Percentiles rank a stretch among this genome's conserved stretches.
Evolutionary conservation across 345 rosid species (phyloP).

Genomic region (Corymbia maculata): DNA sequence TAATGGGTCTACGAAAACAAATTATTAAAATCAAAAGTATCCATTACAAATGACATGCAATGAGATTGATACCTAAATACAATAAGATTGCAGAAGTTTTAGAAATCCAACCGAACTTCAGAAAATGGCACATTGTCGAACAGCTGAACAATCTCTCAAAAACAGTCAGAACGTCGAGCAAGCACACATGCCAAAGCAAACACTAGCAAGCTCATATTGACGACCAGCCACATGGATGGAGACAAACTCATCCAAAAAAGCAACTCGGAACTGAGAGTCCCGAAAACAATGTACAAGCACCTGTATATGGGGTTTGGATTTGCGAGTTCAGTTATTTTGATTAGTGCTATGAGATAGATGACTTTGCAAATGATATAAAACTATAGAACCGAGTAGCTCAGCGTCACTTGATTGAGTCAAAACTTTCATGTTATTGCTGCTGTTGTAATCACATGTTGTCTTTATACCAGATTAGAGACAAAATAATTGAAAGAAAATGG

Average conservation of each 20-base stretch:
- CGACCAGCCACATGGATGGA: rapidly evolving
- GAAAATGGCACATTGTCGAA: background rate
- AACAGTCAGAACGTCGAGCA: background rate
- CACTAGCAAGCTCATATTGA: background rate
- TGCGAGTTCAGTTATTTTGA: rapidly evolving
- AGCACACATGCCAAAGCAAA: background rate
- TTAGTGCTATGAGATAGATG: background rate
- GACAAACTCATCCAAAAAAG: background rate
- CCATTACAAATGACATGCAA: background rate
- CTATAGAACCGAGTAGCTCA: background rate
- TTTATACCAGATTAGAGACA: background rate
- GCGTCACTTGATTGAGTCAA: background rate
- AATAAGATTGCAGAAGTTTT: background rate
- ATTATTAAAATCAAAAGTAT: no score
- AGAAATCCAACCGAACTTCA: background rate
- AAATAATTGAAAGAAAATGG: background rate
- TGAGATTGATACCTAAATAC: no score
- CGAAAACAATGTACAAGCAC: no score
- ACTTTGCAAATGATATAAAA: background rate
- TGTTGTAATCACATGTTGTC: background rate
- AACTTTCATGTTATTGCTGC: background rate
- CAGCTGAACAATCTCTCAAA: background rate
- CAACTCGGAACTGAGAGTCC: background rate
- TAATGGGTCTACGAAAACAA: background rate
- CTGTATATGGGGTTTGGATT: background rate